phyloP scores from a whole-genome alignment of 2,329 filamentous ascomycete species.

The Beauveria pseudobassiana region DNA sequence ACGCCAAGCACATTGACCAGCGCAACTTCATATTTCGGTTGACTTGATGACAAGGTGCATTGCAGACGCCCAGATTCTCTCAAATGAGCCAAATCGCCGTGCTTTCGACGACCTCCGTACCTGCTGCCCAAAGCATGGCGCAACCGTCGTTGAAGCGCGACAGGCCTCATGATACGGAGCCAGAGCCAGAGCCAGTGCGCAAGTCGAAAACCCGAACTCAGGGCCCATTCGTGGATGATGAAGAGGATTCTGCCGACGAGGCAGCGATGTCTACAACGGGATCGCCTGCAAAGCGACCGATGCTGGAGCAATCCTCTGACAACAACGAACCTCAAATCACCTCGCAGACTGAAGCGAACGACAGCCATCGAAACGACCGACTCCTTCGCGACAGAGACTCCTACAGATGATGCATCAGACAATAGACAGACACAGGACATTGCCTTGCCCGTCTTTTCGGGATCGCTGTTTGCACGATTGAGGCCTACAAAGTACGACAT shows the following conservation, averaged over 20 bases:
- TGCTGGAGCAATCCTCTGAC: constrained; percentile 10
- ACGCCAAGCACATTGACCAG: neutral
- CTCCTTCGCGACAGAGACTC: neutral
- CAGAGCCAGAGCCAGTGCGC: constrained; percentile 21
- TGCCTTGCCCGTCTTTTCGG: constrained; percentile 21
- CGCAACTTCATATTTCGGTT: neutral
- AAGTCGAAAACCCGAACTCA: constrained; percentile 27
- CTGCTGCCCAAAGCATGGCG: constrained; percentile 45
- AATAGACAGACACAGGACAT: constrained; percentile 3
- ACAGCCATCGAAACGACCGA: neutral
- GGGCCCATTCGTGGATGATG: constrained; percentile 33
- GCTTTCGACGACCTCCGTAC: constrained; percentile 50
- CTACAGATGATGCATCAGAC: neutral
- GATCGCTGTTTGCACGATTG: constrained; percentile 20
- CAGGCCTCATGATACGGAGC: constrained; percentile 23
- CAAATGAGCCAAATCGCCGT: constrained; percentile 29
- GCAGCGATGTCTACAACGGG: constrained; percentile 2
- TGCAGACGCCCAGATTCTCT: neutral
- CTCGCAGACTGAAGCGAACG: neutral
- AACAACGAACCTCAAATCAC: neutral
- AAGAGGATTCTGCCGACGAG: constrained; percentile 28
- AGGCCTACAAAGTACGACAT: constrained; percentile 31
- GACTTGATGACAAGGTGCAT: neutral
- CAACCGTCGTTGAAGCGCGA: constrained; percentile 28
- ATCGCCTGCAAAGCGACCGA: constrained; percentile 15